Base-by-base conservation (phyloP, 176 grass and related monocot species). In the Lolium multiflorum region DNA sequence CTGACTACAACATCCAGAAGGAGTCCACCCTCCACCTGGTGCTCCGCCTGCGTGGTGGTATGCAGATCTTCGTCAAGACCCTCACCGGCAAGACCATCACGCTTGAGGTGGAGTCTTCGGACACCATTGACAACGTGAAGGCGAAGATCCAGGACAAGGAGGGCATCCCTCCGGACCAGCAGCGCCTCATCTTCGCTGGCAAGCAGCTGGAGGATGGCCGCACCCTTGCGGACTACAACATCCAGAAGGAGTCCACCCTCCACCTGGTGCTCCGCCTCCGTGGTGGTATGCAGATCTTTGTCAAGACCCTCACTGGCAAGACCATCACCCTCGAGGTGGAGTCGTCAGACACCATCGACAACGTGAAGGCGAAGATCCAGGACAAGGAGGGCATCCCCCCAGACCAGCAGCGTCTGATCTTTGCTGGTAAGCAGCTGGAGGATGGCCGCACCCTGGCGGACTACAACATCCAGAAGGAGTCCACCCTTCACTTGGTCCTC, bases 131-230 rank as follows among this genome's bases (percentile, higher is more conserved):
- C 86, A 95, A 95, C 0, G 93, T 95, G 0, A 95, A 95, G 86
- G 93, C 93, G 0, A 94, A 94, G 82, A 94, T 94, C 22, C 93
- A 94, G 78, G 90, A 94, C 78, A 94, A 94, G 84, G 93, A 94
- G 78, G 93, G 93, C 0, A 94, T 94, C 0, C 92, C 92, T 7
- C 92, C 89, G 7, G 93, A 94, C 65, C 93, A 94, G 82, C 93
- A 92, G 77, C 76, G 93, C 14, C 66, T 94, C 0, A 95, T 95
- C 67, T 95, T 95, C 0, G 93, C 93, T 0, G 91, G 91, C 0
- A 93, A 93, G 85, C 91, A 93, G 71, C 92, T 94, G 0, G 89
- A 93, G 81, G 92, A 94, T 7, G 92, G 92, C 31, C 31, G 31
- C 31, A 35, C 31, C 31, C 31, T 35, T 1, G 31, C 31, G 31